Evolutionary conservation across 257 asterid genomes (phyloP).

Genomic region (Primulina tabacum): DNA sequence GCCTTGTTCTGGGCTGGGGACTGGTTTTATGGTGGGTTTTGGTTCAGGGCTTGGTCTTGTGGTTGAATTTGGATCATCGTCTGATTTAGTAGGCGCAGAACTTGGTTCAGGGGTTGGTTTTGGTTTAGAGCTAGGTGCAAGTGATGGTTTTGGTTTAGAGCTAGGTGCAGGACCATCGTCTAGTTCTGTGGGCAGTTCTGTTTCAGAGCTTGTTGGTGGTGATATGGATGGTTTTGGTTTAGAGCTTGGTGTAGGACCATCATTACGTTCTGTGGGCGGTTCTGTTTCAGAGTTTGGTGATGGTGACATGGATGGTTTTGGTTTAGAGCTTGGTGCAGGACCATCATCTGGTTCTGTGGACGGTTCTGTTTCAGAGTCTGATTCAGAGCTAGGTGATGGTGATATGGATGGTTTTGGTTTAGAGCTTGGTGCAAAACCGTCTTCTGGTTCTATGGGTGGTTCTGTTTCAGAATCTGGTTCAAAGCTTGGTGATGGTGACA

Average conservation of each 20-base stretch:
- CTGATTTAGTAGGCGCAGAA: background rate
- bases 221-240: background rate
- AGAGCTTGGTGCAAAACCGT: background rate
- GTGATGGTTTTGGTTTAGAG: background rate
- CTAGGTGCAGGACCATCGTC: background rate
- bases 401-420: background rate
- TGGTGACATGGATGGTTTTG: background rate
- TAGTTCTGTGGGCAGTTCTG: background rate
- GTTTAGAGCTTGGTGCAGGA: background rate
- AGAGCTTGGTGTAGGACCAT: background rate
- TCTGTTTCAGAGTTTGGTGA: background rate
- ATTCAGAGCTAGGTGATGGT: background rate
- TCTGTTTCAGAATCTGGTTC: background rate
- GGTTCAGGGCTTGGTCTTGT: background rate
- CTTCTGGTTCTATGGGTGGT: background rate
- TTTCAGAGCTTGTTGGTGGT: background rate
- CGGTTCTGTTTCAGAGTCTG: background rate
- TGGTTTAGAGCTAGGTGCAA: background rate
- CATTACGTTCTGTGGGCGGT: background rate
- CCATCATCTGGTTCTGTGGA: background rate
- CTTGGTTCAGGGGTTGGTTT: background rate
- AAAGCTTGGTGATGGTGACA: background rate
- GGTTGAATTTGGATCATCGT: background rate
- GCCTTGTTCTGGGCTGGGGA: background rate
- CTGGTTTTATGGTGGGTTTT: background rate